Conservation (phyloP, 345 rosid species). For the Lepidium sativum region DNA sequence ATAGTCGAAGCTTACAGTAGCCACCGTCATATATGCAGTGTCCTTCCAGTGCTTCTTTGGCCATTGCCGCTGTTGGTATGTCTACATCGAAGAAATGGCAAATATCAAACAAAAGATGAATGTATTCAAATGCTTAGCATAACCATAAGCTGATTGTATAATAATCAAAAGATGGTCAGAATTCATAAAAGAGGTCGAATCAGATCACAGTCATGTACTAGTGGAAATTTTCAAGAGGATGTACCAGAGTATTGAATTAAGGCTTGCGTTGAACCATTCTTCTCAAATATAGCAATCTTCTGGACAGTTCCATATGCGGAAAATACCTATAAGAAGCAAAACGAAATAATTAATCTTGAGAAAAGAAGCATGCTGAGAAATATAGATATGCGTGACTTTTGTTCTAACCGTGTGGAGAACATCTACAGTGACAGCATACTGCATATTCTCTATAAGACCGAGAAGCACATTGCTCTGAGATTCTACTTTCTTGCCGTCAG, state of each 20-base stretch:
- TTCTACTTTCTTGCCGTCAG: slow-evolving; percentile 87
- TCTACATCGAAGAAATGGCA: slow-evolving; percentile 36
- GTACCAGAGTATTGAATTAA: slow-evolving; percentile 84
- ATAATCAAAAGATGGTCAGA: neutral
- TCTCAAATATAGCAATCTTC: slow-evolving; percentile 94
- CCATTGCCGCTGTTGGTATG: slow-evolving; percentile 66
- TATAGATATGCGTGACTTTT: neutral
- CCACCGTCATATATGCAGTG: slow-evolving; percentile 99
- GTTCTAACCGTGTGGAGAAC: slow-evolving; percentile 70
- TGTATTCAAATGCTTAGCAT: neutral
- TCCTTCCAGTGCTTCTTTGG: slow-evolving; percentile 92
- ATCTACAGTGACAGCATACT: slow-evolving; percentile 91
- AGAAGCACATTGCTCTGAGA: slow-evolving; percentile 91
- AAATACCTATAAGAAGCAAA: slow-evolving; percentile 46
- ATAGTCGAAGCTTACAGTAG: slow-evolving; percentile 99
- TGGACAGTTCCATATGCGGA: slow-evolving; percentile 85
- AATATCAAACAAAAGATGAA: neutral
- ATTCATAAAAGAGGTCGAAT: neutral
- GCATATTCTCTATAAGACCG: slow-evolving; percentile 95
- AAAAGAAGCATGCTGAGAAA: neutral
- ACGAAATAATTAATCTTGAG: neutral
- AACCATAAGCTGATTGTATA: neutral
- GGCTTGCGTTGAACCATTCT: slow-evolving; percentile 95
- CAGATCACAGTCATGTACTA: neutral
- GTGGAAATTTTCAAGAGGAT: slow-evolving; percentile 6